Evolutionary conservation across 805 yeast species (phyloP), one percentile per base, ranked within the genome.

Genomic region (Debaryomyces hansenii): DNA sequence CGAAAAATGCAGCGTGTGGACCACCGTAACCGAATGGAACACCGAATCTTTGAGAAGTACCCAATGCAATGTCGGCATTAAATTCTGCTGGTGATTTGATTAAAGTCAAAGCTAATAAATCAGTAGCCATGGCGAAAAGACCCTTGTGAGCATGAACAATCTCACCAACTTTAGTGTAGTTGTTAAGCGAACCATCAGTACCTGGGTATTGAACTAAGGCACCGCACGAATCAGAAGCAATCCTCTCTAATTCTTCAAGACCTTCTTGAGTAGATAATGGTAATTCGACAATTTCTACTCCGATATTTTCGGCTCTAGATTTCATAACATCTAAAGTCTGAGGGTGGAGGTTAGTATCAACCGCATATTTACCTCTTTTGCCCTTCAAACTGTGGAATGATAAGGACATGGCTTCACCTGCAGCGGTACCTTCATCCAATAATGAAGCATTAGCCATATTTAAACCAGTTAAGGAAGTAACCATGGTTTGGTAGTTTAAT

Each of bases 11-110:
- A 40, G 99, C 98, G 66, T 94, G 99, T 3, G 99, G 99, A 16
- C 99, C 99, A 60, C 99, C 99, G 63, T 83, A 94, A 5, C 98
- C 99, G 74, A 92, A 80, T 45, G 99, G 98, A 34, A 94, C 97
- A 60, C 99, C 99, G 58, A 94, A 90, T 66, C 99, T 79, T 75
- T 94, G 99, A 4, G 97, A 79, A 7, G 90, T 82, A 40, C 99
- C 99, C 38, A 94, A 73, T 1, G 86, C 97, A 42, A 94, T 86
- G 64, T 94, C 99, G 37, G 98, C 98, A 45, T 90, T 90, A 58
- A 87, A 88, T 35, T 80, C 77, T 15, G 86, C 73, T 2, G 99
- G 99, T 14, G 97, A 87, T 57, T 85, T 83, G 49, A 92, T 69
- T 36, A 94, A 64, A 0, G 97, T 89, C 56, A 94, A 76, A 1